These are phyloP conservation scores for Diaporthe sp. DNA, from an alignment of 2,329 filamentous ascomycete species.

Conservation along the genomic window DNA sequence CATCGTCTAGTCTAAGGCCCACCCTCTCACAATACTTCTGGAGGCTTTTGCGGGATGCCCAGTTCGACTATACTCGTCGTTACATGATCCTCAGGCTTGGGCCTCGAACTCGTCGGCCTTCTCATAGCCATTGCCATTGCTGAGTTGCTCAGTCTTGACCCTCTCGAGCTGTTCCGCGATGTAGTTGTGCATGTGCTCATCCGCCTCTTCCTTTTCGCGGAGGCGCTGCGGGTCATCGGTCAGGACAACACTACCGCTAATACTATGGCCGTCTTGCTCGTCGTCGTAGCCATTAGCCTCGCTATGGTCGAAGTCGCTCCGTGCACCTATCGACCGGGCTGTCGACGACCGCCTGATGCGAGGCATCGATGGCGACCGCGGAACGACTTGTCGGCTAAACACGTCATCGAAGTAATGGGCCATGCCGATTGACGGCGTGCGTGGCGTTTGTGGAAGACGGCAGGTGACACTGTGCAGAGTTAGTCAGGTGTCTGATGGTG, in stretches of 20 bases:
- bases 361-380: slow-evolving; percentile 58
- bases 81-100: slow-evolving; percentile 43
- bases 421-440: slow-evolving; percentile 86
- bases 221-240: slow-evolving; percentile 67
- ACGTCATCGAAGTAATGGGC: slow-evolving; percentile 97
- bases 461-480: slow-evolving; percentile 79
- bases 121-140: slow-evolving; percentile 55
- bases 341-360: slow-evolving; percentile 84
- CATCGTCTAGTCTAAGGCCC: background rate
- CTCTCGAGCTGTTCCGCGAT: slow-evolving; percentile 84
- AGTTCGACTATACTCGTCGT: background rate
- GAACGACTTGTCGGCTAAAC: slow-evolving; percentile 70
- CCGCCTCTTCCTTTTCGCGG: slow-evolving; percentile 67
- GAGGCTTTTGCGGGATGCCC: background rate
- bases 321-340: slow-evolving; percentile 84
- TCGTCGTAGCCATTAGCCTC: slow-evolving; percentile 61
- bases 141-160: slow-evolving; percentile 71
- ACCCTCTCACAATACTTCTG: background rate
- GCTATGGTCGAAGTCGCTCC: slow-evolving; percentile 80
- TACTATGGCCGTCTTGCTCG: slow-evolving; percentile 52
- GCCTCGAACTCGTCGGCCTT: slow-evolving; percentile 65
- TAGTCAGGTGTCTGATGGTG: slow-evolving; percentile 51
- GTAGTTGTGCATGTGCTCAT: slow-evolving; percentile 83
- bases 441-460: slow-evolving; percentile 91
- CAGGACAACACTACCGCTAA: slow-evolving; percentile 61